These are phyloP conservation scores for Vicia sativa DNA, from an alignment of 306 rosid genomes.

Conservation along the genomic window DNA sequence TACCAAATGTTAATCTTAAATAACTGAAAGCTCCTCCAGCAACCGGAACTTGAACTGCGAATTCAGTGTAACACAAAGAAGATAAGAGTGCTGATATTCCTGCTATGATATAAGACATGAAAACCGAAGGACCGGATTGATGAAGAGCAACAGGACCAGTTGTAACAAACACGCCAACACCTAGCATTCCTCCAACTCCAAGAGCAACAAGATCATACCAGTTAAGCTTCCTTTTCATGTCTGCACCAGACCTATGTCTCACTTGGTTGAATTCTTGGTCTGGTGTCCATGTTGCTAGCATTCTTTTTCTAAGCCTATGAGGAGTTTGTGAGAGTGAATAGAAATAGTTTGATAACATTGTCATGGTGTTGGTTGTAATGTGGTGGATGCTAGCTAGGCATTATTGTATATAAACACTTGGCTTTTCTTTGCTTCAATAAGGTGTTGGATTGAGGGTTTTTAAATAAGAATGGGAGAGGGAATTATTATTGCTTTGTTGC, in stretches of 20 bases:
- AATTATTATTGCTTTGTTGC: conserved; percentile 43
- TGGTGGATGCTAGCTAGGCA: conserved; percentile 36
- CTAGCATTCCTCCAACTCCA: conserved; percentile 97
- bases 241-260: conserved; percentile 87
- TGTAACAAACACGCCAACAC: conserved; percentile 93
- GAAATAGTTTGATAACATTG: conserved; percentile 59
- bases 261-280: conserved; percentile 88
- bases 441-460: conserved; percentile 49
- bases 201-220: conserved; percentile 88
- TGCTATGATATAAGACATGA: conserved; percentile 82
- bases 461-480: conserved; percentile 56
- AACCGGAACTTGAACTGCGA: conserved; percentile 87
- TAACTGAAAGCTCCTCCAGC: conserved; percentile 99
- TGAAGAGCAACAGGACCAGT: conserved; percentile 72
- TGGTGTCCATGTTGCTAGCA: conserved; percentile 94
- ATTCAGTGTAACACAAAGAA: conserved; percentile 88
- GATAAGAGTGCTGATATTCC: conserved; percentile 91
- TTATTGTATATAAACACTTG: conserved; percentile 16
- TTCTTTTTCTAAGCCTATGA: conserved; percentile 74
- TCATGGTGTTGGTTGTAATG: conserved; percentile 39
- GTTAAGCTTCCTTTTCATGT: conserved; percentile 82
- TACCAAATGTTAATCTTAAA: conserved; percentile 86
- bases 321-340: conserved; percentile 81
- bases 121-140: conserved; percentile 79
- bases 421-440: conserved; percentile 46